Evolutionary conservation across 2,329 filamentous ascomycete genomes (phyloP), one percentile per base, ranked within the genome.

Genomic region (Verticillium tricorpus): DNA sequence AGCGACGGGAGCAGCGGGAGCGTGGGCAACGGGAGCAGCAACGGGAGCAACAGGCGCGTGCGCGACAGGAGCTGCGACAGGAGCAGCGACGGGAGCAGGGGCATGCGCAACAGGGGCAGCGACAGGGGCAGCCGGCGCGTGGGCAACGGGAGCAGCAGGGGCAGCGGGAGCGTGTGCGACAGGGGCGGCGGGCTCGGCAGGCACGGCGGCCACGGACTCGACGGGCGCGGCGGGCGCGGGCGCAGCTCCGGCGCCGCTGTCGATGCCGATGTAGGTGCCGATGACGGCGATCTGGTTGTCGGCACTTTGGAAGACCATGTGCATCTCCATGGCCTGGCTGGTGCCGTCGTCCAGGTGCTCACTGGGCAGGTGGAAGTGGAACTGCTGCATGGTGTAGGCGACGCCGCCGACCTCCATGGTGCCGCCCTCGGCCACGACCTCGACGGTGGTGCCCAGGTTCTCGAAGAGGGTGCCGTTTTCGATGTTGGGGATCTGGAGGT

Each of bases 401-500:
- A 69, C 70, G 45, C 71, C 75, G 56, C 71, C 71, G 17, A 78
- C 66, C 8, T 68, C 66, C 40, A 78, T 70, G 1, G 68, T 70
- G 58, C 74, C 75, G 2, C 75, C 76, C 25, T 58, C 57, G 61
- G 81, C 80, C 34, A 85, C 73, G 61, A 85, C 78, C 73, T 86
- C 81, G 59, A 87, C 77, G 0, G 83, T 86, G 31, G 82, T 82
- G 56, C 83, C 84, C 12, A 85, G 76, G 70, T 87, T 86, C 72
- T 85, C 82, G 61, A 86, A 83, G 40, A 78, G 75, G 57, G 80
- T 78, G 7, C 74, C 79, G 55, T 74, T 72, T 19, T 70, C 69
- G 56, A 74, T 72, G 68, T 74, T 78, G 52, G 80, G 77, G 58
- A 66, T 66, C 31, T 60, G 12, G 31, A 66, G 71, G 64, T 72